phyloP scores from a whole-genome alignment of 768 basidiomycete genomes.

The Leccinum truebloodii region DNA sequence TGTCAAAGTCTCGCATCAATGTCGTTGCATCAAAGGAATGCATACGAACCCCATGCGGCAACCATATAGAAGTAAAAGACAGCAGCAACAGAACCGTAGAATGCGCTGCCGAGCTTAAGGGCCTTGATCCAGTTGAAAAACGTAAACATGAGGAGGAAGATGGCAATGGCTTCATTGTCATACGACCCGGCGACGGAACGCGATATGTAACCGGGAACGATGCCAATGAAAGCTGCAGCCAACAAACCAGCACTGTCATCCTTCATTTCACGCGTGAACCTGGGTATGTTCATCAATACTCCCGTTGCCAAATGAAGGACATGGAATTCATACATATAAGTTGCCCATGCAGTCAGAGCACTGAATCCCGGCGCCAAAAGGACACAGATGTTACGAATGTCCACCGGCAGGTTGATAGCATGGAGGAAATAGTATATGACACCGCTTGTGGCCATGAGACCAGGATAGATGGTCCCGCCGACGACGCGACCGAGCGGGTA shows the following conservation, averaged over 20 bases:
- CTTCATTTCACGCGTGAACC: constrained; percentile 97
- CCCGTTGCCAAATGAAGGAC: background rate
- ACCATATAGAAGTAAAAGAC: constrained; percentile 99
- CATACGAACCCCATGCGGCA: constrained; percentile 90
- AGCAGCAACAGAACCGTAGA: constrained; percentile 88
- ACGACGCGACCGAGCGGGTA: constrained; percentile 98
- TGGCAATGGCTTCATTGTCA: constrained; percentile 99
- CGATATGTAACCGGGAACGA: constrained; percentile 97
- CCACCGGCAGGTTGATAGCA: constrained; percentile 89
- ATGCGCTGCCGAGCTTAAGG: constrained; percentile 88
- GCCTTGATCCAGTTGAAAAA: constrained; percentile 98
- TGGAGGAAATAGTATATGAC: constrained; percentile 94
- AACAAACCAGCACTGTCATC: constrained; percentile 94
- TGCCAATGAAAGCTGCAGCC: constrained; percentile 97
- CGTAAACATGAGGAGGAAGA: constrained; percentile 99
- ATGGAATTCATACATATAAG: constrained; percentile 72
- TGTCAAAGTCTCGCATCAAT: constrained; percentile 31
- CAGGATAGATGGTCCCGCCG: constrained; percentile 97
- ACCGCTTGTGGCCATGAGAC: constrained; percentile 97
- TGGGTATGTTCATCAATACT: constrained; percentile 30
- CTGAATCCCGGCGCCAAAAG: constrained; percentile 96
- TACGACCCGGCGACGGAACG: constrained; percentile 99
- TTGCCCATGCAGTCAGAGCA: constrained; percentile 94
- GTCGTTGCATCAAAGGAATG: background rate
- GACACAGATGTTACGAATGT: constrained; percentile 96